Base-by-base conservation (phyloP, 1,284 basidiomycete genomes). In the Volvariella surrecta region DNA sequence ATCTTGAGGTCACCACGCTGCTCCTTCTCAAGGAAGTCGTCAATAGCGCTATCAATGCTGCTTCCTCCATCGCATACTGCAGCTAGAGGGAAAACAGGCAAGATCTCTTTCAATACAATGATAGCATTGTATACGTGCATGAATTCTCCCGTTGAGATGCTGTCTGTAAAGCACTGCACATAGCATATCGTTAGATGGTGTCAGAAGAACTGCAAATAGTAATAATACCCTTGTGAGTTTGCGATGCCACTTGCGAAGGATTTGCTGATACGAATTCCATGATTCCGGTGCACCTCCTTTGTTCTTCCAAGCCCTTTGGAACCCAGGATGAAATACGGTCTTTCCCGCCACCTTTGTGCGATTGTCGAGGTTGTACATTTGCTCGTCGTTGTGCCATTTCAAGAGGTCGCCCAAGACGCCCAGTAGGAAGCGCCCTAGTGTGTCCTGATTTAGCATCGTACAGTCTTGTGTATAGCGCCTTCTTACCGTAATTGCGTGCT, bases 81-180 rank as follows among this genome's bases (percentile, higher is more conserved):
- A 37, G 80, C 74, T 22, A 88, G 57, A 13, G 94, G 94, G 64
- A 93, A 95, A 39, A 86, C 82, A 1, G 88, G 83, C 37, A 94
- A 73, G 24, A 97, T 78, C 58, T 94, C 89, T 54, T 92, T 90
- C 46, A 94, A 70, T 18, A 96, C 82, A 37, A 93, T 77, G 57
- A 96, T 86, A 9, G 89, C 78, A 57, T 97, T 97, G 61, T 93
- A 92, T 45, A 95, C 86, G 55, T 91, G 89, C 86, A 95, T 93
- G 60, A 92, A 96, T 55, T 93, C 91, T 52, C 82, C 82, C 1
- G 77, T 77, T 58, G 78, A 70, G 40, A 85, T 76, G 52, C 76
- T 81, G 37, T 76, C 78, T 19, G 68, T 64, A 49, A 86, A 73
- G 49, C 70, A 73, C 81, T 86, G 49, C 4, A 47, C 46, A 43